Conservation (phyloP, 1,284 basidiomycete species). For the Ceratobasidium sp. region DNA sequence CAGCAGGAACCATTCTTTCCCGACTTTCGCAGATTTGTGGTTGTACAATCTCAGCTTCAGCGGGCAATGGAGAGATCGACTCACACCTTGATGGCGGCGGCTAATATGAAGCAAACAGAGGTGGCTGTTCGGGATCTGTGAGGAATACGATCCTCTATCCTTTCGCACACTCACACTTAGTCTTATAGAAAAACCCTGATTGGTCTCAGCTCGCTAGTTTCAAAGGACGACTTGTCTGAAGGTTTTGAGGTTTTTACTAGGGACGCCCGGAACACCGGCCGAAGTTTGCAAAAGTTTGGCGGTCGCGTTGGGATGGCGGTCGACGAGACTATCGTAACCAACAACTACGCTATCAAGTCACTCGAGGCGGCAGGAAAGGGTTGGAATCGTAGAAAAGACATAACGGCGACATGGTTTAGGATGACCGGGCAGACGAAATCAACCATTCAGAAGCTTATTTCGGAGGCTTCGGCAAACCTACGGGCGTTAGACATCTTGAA, state of each 20-base stretch:
- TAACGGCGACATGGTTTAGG: slow-evolving; percentile 39
- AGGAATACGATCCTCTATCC: not conserved
- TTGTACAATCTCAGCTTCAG: slow-evolving; percentile 39
- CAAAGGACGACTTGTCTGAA: slow-evolving; percentile 42
- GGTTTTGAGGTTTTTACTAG: slow-evolving; percentile 42
- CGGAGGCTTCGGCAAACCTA: slow-evolving; percentile 44
- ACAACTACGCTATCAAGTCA: slow-evolving; percentile 45
- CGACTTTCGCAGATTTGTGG: slow-evolving; percentile 44
- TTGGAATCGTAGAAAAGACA: slow-evolving; percentile 8
- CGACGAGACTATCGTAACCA: slow-evolving; percentile 46
- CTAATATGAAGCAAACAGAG: slow-evolving; percentile 46
- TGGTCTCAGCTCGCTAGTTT: slow-evolving; percentile 40
- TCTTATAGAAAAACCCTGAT: slow-evolving; percentile 27
- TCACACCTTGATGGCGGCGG: slow-evolving; percentile 29
- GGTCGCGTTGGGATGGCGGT: slow-evolving; percentile 48
- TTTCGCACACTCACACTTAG: no score
- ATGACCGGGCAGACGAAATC: slow-evolving; percentile 32
- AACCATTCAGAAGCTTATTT: slow-evolving; percentile 38
- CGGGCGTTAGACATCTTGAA: slow-evolving; percentile 46
- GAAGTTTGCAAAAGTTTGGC: slow-evolving; percentile 48
- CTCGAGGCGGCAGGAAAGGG: slow-evolving; percentile 30
- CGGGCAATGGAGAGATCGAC: slow-evolving; percentile 33
- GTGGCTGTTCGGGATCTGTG: slow-evolving; percentile 44
- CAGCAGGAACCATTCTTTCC: not conserved
- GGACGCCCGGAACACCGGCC: slow-evolving; percentile 40